phyloP scores from a whole-genome alignment of 495 filamentous ascomycete species.

The Penicillium atrosanguineum region DNA sequence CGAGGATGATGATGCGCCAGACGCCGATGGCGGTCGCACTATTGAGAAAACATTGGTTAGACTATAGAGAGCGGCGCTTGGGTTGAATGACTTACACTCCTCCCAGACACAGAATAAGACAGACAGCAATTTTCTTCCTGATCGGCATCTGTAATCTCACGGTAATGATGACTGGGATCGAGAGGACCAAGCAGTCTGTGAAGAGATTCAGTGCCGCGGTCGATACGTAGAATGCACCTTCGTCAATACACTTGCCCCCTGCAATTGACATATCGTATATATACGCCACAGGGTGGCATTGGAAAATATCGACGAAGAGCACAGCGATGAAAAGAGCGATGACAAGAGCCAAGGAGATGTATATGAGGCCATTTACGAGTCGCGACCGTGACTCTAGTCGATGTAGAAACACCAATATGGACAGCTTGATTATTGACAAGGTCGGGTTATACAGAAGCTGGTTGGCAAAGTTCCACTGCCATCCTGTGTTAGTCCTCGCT shows the following conservation, averaged over 20 bases:
- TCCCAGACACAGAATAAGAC: conserved; percentile 41
- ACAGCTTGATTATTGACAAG: conserved; percentile 58
- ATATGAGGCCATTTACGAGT: conserved; percentile 39
- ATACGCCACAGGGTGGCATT: conserved; percentile 51
- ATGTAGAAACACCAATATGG: conserved; percentile 50
- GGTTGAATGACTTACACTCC: conserved; percentile 31
- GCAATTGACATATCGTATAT: conserved; percentile 37
- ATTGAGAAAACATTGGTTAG: not conserved
- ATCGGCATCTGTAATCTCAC: conserved; percentile 43
- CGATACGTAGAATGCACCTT: conserved; percentile 41
- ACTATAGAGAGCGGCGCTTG: not conserved
- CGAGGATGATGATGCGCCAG: conserved; percentile 28
- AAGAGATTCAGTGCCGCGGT: conserved; percentile 44
- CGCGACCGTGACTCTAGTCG: conserved; percentile 40
- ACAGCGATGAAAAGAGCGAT: conserved; percentile 51
- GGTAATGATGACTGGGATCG: conserved; percentile 48
- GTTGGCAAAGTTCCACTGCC: conserved; percentile 46
- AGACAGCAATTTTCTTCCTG: conserved; percentile 43
- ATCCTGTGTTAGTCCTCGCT: not conserved
- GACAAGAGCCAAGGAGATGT: conserved; percentile 45
- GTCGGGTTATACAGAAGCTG: conserved; percentile 65
- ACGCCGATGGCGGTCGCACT: conserved; percentile 52
- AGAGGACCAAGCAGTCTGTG: conserved; percentile 46
- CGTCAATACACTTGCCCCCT: conserved; percentile 42
- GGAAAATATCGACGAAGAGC: conserved; percentile 57